Conservation (phyloP, 192 early-diverging fungal genomes). For the Rhizophagus sp. region DNA sequence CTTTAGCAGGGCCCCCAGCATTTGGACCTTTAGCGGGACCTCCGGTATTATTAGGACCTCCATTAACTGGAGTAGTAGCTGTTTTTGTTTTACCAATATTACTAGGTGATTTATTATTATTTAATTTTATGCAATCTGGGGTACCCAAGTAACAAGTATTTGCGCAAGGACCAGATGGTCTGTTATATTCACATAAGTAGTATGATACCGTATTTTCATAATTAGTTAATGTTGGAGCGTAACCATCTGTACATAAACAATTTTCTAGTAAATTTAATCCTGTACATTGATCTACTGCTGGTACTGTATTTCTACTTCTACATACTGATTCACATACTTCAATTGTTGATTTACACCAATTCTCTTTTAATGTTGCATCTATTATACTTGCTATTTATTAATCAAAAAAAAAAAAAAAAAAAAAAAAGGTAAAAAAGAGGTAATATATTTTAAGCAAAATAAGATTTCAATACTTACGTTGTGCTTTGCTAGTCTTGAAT, state of each 20-base stretch:
- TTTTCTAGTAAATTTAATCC: background rate
- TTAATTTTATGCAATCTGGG: background rate
- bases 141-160: background rate
- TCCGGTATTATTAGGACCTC: too few relatives aligned
- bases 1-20: too few relatives aligned
- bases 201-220: background rate
- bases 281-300: background rate
- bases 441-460: too few relatives aligned
- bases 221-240: background rate
- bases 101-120: background rate
- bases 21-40: too few relatives aligned
- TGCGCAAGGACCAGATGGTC: background rate
- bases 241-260: background rate
- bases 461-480: too few relatives aligned
- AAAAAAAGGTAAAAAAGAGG: background rate
- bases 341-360: background rate
- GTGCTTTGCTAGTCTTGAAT: too few relatives aligned
- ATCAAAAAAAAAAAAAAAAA: too few relatives aligned
- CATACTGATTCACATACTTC: background rate
- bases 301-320: background rate
- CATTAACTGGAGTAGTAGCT: too few relatives aligned
- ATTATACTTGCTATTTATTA: background rate
- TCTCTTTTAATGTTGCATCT: background rate
- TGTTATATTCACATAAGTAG: background rate
- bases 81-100: too few relatives aligned